Evolutionary conservation across 208 protist genomes (phyloP).

Genomic region (Jaenimonas drosophilae): DNA sequence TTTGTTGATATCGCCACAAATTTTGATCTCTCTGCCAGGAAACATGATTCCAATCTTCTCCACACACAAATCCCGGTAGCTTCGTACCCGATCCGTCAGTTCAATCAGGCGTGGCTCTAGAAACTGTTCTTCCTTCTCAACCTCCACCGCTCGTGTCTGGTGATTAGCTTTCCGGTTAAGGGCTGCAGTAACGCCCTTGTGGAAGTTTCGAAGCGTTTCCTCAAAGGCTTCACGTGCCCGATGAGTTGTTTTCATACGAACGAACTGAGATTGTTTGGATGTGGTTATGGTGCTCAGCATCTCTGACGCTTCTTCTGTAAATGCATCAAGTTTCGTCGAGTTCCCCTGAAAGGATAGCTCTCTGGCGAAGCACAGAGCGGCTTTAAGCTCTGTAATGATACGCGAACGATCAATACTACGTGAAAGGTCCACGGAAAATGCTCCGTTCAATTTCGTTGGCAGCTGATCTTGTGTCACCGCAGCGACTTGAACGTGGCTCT

Average conservation of each 20-base stretch:
- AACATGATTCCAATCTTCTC: constrained; percentile 41
- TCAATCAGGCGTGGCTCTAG: constrained; percentile 26
- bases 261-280: constrained; percentile 34
- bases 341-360: constrained; percentile 17
- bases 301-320: background rate
- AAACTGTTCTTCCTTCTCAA: constrained; percentile 18
- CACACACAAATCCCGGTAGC: constrained; percentile 28
- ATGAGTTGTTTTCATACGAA: constrained; percentile 41
- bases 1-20: constrained; percentile 74
- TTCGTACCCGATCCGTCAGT: constrained; percentile 9
- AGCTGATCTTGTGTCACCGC: constrained; percentile 12
- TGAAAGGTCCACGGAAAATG: constrained; percentile 33
- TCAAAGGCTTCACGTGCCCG: constrained; percentile 22
- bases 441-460: constrained; percentile 6
- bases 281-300: constrained; percentile 13
- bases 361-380: constrained; percentile 33
- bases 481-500: constrained; percentile 6
- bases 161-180: constrained; percentile 13
- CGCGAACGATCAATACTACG: constrained; percentile 20
- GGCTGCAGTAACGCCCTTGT: constrained; percentile 23
- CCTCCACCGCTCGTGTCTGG: constrained; percentile 23
- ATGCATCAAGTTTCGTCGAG: constrained; percentile 5
- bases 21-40: constrained; percentile 33
- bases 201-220: constrained; percentile 29
- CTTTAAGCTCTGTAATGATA: constrained; percentile 37